Evolutionary conservation across 2,329 filamentous ascomycete species (phyloP).

Genomic region (Exophiala bonariae): DNA sequence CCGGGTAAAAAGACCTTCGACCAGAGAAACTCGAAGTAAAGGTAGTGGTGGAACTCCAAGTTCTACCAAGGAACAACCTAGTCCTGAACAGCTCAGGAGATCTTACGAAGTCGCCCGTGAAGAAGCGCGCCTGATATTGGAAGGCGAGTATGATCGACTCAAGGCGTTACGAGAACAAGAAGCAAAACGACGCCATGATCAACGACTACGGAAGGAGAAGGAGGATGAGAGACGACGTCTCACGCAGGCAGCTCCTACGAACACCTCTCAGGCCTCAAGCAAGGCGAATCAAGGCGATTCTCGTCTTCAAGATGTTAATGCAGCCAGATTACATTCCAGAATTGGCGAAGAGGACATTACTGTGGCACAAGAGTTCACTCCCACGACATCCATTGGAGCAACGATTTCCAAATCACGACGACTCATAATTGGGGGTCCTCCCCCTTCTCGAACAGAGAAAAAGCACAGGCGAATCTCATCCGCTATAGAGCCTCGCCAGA

Average conservation of each 20-base stretch:
- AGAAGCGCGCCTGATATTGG: constrained; percentile 28
- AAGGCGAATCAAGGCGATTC: not conserved
- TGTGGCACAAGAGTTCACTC: not conserved
- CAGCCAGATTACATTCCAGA: not conserved
- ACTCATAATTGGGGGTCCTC: constrained; percentile 14
- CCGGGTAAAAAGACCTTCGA: not conserved
- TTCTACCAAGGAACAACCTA: not conserved
- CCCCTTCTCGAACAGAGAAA: not conserved
- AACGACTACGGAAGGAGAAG: constrained; percentile 12
- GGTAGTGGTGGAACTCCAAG: constrained; percentile 1
- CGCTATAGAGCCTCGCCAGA: not conserved
- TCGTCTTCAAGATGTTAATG: not conserved
- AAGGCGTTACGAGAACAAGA: constrained; percentile 18
- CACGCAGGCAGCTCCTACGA: not conserved
- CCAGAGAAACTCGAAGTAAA: not conserved
- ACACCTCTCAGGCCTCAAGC: not conserved
- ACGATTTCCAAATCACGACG: constrained; percentile 17
- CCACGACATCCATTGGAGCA: constrained; percentile 6
- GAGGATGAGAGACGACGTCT: constrained; percentile 1
- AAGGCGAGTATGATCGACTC: constrained; percentile 26
- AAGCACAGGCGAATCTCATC: constrained; percentile 10
- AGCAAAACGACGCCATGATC: constrained; percentile 10
- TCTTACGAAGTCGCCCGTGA: constrained; percentile 25
- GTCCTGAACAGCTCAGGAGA: constrained; percentile 8
- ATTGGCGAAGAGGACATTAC: not conserved